Evolutionary conservation across 306 rosid genomes (phyloP).

Genomic region (Alnus glutinosa): DNA sequence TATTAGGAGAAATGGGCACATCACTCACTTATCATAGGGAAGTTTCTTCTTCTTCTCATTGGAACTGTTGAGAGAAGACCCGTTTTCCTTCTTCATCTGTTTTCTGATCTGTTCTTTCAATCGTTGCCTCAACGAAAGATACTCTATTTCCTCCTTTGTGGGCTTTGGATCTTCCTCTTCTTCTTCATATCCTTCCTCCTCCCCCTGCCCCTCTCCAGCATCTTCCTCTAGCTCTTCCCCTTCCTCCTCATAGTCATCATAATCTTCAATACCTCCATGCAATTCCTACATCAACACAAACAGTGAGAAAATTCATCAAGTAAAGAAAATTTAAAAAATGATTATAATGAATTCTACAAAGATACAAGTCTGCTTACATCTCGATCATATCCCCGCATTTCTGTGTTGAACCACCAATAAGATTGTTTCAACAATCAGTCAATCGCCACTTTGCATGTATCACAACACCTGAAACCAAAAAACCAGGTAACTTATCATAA

Average conservation of each 20-base stretch:
- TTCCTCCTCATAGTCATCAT: slow-evolving; percentile 59
- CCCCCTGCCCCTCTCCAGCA: slow-evolving; percentile 46
- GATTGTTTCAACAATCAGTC: slow-evolving; percentile 4
- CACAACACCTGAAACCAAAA: slow-evolving; percentile 14
- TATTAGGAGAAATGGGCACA: background rate
- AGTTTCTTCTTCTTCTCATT: slow-evolving; percentile 48
- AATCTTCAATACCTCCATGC: slow-evolving; percentile 32
- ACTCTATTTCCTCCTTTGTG: slow-evolving; percentile 66
- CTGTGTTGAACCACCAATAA: slow-evolving; percentile 5
- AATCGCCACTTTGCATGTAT: slow-evolving; percentile 26
- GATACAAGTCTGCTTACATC: slow-evolving; percentile 45
- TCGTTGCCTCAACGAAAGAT: slow-evolving; percentile 69
- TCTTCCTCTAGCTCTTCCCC: slow-evolving; percentile 43
- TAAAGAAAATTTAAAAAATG: background rate
- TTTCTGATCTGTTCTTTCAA: slow-evolving; percentile 66
- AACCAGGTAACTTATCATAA: background rate
- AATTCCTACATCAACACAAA: slow-evolving; percentile 35
- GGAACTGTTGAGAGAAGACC: slow-evolving; percentile 39
- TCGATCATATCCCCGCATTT: slow-evolving; percentile 67
- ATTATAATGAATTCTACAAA: background rate
- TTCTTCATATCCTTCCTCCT: slow-evolving; percentile 51
- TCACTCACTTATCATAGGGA: slow-evolving; percentile 75
- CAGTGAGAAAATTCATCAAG: background rate
- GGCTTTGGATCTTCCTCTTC: slow-evolving; percentile 59
- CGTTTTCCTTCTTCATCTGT: slow-evolving; percentile 54